Conservation (phyloP, 2,329 filamentous ascomycete genomes). For the Lachnellula subtilissima region DNA sequence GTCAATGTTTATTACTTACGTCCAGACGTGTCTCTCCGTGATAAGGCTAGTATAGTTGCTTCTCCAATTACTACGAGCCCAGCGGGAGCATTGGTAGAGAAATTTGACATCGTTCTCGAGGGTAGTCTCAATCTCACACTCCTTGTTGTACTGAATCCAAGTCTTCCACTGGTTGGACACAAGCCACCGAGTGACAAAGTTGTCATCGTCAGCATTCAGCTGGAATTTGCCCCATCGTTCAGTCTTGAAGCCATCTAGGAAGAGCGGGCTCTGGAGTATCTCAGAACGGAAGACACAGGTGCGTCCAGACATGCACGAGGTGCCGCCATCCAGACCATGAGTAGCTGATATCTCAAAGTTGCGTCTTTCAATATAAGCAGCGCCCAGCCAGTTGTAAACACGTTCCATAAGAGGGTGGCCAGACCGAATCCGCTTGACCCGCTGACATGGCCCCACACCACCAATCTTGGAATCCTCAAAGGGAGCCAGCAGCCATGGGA, state of each 20-base stretch:
- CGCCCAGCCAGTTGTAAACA: conserved; percentile 84
- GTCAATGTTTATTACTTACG: conserved; percentile 53
- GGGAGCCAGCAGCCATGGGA: conserved; percentile 88
- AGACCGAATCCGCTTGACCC: conserved; percentile 63
- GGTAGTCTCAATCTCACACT: conserved; percentile 89
- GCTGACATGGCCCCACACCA: conserved; percentile 87
- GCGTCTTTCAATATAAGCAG: conserved; percentile 84
- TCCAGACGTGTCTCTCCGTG: conserved; percentile 77
- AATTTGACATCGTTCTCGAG: conserved; percentile 86
- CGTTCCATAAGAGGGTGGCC: conserved; percentile 51
- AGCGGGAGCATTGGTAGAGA: conserved; percentile 86
- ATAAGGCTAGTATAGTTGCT: conserved; percentile 92
- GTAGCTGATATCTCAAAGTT: conserved; percentile 98
- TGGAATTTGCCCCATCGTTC: conserved; percentile 87
- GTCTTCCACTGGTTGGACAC: conserved; percentile 91
- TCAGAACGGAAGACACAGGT: conserved; percentile 88
- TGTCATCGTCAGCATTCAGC: conserved; percentile 94
- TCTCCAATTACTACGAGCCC: conserved; percentile 96
- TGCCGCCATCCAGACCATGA: conserved; percentile 88
- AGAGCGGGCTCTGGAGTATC: conserved; percentile 80
- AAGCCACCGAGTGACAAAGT: conserved; percentile 95
- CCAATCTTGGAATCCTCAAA: conserved; percentile 82
- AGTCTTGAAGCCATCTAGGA: conserved; percentile 83
- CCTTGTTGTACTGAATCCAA: conserved; percentile 87
- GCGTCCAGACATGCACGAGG: conserved; percentile 94